Evolutionary conservation across 2,329 filamentous ascomycete species (phyloP), one percentile per base, ranked within the genome.

Genomic region (Fusarium musae): DNA sequence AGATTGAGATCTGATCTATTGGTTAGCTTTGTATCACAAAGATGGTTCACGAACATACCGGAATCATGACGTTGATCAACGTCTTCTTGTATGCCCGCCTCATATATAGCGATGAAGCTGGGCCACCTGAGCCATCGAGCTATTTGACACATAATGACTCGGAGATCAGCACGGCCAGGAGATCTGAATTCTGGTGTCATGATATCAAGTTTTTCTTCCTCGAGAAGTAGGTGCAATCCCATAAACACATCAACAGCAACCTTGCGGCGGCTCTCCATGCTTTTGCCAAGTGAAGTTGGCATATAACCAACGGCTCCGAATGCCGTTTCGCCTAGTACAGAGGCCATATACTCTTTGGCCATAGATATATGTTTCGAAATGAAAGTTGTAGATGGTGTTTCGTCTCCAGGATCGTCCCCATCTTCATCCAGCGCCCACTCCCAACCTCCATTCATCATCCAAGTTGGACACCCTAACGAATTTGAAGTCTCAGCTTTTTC

Each of bases 191-290:
- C 85, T 1, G 85, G 82, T 1, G 82, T 81, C 70, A 86, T 85
- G 9, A 91, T 88, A 69, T 93, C 90, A 4, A 99, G 87, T 79
- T 97, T 98, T 70, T 93, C 88, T 80, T 99, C 96, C 80, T 99
- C 96, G 0, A 93, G 88, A n/a, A 97, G 85, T 6, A 98, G 85
- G 82, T 99, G 96, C 17, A 99, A 85, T 2, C 90, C 92, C 72
- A 97, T 85, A 42, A 96, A 88, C 58, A 93, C 86, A 77, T 93
- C 89, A 79, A 92, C 84, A 39, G 93, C 87, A 61, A 90, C 83
- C 78, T 86, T 91, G 63, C 88, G 86, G 47, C 90, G 88, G 56
- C 86, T 85, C 63, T 89, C 88, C 42, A 87, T 84, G 61, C 85
- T 88, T 58, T 87, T 83, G 54, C 81, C 82, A 6, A 83, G 64